phyloP scores from a whole-genome alignment of 1,284 basidiomycete species.

The Apiotrichum siamense region DNA sequence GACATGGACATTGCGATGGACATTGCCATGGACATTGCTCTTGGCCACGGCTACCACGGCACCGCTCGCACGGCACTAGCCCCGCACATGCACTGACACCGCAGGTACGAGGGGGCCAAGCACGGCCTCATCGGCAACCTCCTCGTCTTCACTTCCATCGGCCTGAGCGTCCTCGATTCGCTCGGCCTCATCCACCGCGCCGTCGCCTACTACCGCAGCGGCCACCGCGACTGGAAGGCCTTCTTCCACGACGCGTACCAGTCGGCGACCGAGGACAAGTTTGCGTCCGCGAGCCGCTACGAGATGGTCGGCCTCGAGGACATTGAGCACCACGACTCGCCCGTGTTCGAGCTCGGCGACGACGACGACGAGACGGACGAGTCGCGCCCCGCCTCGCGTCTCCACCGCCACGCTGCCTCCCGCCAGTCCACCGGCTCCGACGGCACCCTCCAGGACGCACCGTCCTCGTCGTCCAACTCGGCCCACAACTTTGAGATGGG shows the following conservation, averaged over 20 bases:
- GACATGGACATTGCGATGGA: too few relatives aligned
- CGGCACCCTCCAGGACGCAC: conserved; percentile 57
- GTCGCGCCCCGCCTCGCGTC: conserved; percentile 1
- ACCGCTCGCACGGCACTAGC: too few relatives aligned
- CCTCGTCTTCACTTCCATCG: conserved; percentile 33
- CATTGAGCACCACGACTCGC: background rate
- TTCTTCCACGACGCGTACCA: conserved; percentile 24
- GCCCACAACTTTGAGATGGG: conserved; percentile 14
- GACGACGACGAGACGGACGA: conserved; percentile 26
- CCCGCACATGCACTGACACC: background rate
- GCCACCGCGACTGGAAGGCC: conserved; percentile 22
- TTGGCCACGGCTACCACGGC: too few relatives aligned
- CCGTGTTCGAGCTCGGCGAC: conserved; percentile 25
- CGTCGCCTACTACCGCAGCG: conserved; percentile 20
- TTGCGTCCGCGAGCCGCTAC: conserved; percentile 20
- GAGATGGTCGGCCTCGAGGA: conserved; percentile 35
- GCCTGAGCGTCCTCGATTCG: conserved; percentile 32
- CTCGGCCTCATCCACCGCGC: conserved; percentile 30
- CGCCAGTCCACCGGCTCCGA: conserved; percentile 53
- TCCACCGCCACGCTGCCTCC: conserved; percentile 3
- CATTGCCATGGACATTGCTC: too few relatives aligned
- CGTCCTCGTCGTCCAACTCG: conserved; percentile 9
- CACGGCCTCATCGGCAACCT: conserved; percentile 31
- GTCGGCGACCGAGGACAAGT: conserved; percentile 10
- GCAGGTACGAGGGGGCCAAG: conserved; percentile 39